Base-by-base conservation (phyloP, 2,329 filamentous ascomycete genomes). In the Epichloe coenophiala region DNA sequence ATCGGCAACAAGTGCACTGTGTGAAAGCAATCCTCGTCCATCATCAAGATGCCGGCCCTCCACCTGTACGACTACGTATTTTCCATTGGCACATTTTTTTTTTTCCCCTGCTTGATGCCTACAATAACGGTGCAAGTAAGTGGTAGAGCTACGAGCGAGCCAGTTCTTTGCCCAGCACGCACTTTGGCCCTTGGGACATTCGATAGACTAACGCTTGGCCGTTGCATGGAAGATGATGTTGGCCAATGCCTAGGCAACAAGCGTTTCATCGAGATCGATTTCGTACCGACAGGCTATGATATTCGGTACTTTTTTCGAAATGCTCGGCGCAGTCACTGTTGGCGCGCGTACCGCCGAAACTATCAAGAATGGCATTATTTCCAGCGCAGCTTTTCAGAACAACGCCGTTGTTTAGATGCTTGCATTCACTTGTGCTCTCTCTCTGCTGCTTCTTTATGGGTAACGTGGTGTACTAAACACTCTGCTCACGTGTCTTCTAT, bases 301-400 rank as follows among this genome's bases (percentile, higher is more conserved):
- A 36, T 69, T 84, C 45, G 78, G 80, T 45, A 75, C 77, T 45
- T 65, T 86, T 55, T 86, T 86, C 65, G 83, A 87, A 65, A 72
- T 86, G 65, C 65, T 79, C 45, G 83, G 83, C 45, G 83, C 83
- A 55, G 71, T 86, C 58, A 72, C 78, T 4, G 81, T 85, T 55
- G 83, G 81, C 50, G 79, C 80, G 43, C 76, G 83, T 61, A 87
- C 82, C 2, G 84, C 84, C 53, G 78, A 81, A 40, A 89, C 85
- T 40, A 88, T 89, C 74, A 88, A 88, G 76, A 87, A 86, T 70
- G 81, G 81, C 41, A 86, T 86, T n/a, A n/a, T n/a, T n/a, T n/a
- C n/a, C n/a, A n/a, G n/a, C n/a, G n/a, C n/a, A n/a, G n/a, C n/a
- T n/a, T n/a, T n/a, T n/a, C n/a, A n/a, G n/a, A n/a, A n/a, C n/a